Base-by-base conservation (phyloP, 306 rosid genomes). In the Lablab purpureus region DNA sequence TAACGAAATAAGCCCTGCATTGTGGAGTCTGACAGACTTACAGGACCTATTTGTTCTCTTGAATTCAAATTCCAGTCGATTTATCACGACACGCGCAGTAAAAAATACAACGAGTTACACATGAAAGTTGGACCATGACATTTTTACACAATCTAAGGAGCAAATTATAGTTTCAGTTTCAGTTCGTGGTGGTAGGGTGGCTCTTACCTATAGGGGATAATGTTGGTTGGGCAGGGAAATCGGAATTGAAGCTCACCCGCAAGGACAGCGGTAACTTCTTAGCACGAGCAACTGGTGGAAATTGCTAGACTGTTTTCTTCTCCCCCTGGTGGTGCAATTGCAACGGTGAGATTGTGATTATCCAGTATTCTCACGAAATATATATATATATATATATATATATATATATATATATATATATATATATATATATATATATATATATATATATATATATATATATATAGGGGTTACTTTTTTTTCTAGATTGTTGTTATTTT, bases 401-500 rank as follows among this genome's bases (percentile, higher is more conserved):
- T n/a, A n/a, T n/a, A n/a, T n/a, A n/a, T n/a, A n/a, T n/a, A n/a
- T n/a, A n/a, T n/a, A n/a, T n/a, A n/a, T n/a, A n/a, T n/a, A n/a
- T n/a, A n/a, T n/a, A n/a, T n/a, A n/a, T n/a, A n/a, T n/a, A n/a
- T n/a, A n/a, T n/a, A n/a, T n/a, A n/a, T n/a, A n/a, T n/a, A n/a
- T n/a, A n/a, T n/a, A n/a, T n/a, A n/a, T n/a, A n/a, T n/a, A n/a
- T n/a, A n/a, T n/a, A n/a, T n/a, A n/a, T n/a, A n/a, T n/a, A n/a
- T n/a, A n/a, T 25, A 13, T 4, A 10, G 23, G 23, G 56, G 2
- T 54, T 52, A 11, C 13, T 58, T 27, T 59, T 25, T 59, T 34
- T 73, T 54, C 19, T 54, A 22, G 66, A 62, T 72, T 72, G 21
- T 59, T 47, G 13, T 59, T 30, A 21, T 58, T 73, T 73, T 54